phyloP scores from a whole-genome alignment of 495 filamentous ascomycete genomes.

The Trichoderma asperelloides region DNA sequence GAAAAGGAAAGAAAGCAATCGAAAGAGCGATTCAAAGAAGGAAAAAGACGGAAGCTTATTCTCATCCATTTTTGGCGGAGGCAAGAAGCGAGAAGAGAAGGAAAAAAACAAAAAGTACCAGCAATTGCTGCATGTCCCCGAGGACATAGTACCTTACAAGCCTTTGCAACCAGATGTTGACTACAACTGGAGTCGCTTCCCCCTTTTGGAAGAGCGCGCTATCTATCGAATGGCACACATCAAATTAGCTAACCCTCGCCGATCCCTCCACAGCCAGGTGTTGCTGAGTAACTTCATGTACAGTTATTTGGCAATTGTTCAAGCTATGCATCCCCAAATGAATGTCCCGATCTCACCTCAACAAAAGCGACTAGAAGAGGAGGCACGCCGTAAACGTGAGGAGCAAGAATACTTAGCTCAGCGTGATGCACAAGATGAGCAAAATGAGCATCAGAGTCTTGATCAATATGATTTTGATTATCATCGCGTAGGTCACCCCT shows the following conservation, averaged over 20 bases:
- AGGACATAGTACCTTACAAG: constrained; percentile 62
- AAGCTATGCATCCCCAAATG: constrained; percentile 93
- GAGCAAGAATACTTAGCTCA: constrained; percentile 49
- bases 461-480: constrained; percentile 42
- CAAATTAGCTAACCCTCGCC: constrained; percentile 92
- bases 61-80: constrained; percentile 81
- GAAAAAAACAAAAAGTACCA: constrained; percentile 61
- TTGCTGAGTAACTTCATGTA: constrained; percentile 99
- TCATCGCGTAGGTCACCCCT: constrained; percentile 35
- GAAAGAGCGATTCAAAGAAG: constrained; percentile 76
- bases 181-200: constrained; percentile 92
- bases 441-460: constrained; percentile 30
- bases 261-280: constrained; percentile 89
- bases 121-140: constrained; percentile 64
- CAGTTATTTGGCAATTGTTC: constrained; percentile 95
- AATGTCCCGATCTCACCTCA: constrained; percentile 61
- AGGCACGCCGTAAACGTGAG: constrained; percentile 51
- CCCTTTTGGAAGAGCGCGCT: constrained; percentile 89
- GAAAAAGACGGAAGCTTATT: constrained; percentile 74
- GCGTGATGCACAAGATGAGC: constrained; percentile 37
- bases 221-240: constrained; percentile 99
- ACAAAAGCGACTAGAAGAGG: constrained; percentile 51
- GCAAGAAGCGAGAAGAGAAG: constrained; percentile 63
- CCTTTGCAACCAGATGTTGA: constrained; percentile 76
- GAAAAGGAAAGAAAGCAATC: constrained; percentile 66